Percentiles rank a stretch among this genome's conserved stretches.
Conservation (phyloP, 805 yeast genomes). For the Alloascoidea africana region DNA sequence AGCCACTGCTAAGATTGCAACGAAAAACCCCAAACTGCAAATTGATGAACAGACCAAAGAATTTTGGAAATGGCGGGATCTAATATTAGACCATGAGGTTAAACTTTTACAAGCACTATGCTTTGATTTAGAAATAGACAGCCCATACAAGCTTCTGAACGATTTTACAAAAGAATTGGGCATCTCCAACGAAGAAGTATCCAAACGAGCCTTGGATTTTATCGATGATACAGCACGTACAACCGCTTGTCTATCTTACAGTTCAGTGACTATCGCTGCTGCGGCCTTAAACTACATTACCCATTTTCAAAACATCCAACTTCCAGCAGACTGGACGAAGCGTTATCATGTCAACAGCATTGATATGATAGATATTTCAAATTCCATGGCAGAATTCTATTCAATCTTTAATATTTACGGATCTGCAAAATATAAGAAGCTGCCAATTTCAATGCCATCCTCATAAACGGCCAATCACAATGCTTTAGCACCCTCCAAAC, state of each 20-base stretch:
- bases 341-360: slow-evolving; percentile 2
- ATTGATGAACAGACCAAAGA: slow-evolving; percentile 30
- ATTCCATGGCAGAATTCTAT: slow-evolving; percentile 2
- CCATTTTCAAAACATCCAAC: slow-evolving; percentile 3
- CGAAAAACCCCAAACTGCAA: slow-evolving; percentile 21
- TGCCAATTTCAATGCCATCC: too few species aligned
- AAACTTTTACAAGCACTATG: slow-evolving; percentile 27
- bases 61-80: slow-evolving; percentile 36
- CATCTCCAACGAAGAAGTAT: slow-evolving; percentile 10
- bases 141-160: slow-evolving; percentile 20
- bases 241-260: slow-evolving; percentile 16
- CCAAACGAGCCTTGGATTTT: slow-evolving; percentile 19
- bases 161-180: slow-evolving; percentile 9
- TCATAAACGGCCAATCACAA: too few species aligned
- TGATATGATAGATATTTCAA: slow-evolving; percentile 7
- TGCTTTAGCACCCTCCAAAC: too few species aligned
- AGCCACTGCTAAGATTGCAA: slow-evolving; percentile 32
- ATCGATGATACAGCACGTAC: slow-evolving; percentile 24
- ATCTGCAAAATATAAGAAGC: neutral
- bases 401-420: slow-evolving; percentile 5
- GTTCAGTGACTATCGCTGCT: slow-evolving; percentile 20
- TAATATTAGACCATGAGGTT: slow-evolving; percentile 28
- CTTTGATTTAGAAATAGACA: slow-evolving; percentile 29
- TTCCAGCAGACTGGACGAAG: slow-evolving; percentile 3
- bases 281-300: slow-evolving; percentile 22